phyloP scores from a whole-genome alignment of 768 basidiomycete genomes.

The Gyrodon lividus region DNA sequence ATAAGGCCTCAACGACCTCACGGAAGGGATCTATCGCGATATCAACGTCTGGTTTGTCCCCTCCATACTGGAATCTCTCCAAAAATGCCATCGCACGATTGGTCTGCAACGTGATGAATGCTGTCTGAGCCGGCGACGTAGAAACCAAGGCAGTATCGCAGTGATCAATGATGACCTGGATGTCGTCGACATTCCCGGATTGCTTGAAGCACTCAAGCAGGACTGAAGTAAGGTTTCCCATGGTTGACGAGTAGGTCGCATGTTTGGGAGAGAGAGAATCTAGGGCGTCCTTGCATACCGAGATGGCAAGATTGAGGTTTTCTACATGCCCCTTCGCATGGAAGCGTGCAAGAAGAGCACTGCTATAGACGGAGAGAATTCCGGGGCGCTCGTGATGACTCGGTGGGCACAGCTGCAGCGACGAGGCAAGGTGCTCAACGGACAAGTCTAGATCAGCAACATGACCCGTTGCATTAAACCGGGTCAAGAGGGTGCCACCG shows the following conservation, averaged over 20 bases:
- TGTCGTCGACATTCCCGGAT: conserved; percentile 14
- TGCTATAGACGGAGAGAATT: conserved; percentile 13
- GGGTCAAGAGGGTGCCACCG: neutral
- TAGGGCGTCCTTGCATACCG: conserved; percentile 19
- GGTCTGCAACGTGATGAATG: conserved; percentile 2
- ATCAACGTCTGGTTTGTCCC: conserved; percentile 8
- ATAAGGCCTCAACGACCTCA: conserved; percentile 11
- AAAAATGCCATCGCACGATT: conserved; percentile 18
- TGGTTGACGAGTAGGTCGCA: neutral
- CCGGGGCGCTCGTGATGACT: conserved; percentile 2
- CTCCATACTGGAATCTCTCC: conserved; percentile 6
- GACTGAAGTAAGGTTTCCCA: conserved; percentile 3
- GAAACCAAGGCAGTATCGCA: conserved; percentile 20
- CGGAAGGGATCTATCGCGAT: conserved; percentile 12
- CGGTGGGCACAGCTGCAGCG: conserved; percentile 11
- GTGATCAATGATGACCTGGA: conserved; percentile 15
- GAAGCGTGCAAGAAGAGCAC: conserved; percentile 16
- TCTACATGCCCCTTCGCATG: conserved; percentile 8
- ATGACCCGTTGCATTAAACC: conserved; percentile 10
- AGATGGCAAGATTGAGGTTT: conserved; percentile 15
- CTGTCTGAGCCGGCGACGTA: neutral
- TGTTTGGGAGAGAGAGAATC: conserved; percentile 2
- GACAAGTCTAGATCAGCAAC: conserved; percentile 17
- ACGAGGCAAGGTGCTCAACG: conserved; percentile 13
- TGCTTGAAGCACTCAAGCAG: conserved; percentile 11